Evolutionary conservation across 2,329 filamentous ascomycete species (phyloP).

Genomic region (Ophiostoma australiae): DNA sequence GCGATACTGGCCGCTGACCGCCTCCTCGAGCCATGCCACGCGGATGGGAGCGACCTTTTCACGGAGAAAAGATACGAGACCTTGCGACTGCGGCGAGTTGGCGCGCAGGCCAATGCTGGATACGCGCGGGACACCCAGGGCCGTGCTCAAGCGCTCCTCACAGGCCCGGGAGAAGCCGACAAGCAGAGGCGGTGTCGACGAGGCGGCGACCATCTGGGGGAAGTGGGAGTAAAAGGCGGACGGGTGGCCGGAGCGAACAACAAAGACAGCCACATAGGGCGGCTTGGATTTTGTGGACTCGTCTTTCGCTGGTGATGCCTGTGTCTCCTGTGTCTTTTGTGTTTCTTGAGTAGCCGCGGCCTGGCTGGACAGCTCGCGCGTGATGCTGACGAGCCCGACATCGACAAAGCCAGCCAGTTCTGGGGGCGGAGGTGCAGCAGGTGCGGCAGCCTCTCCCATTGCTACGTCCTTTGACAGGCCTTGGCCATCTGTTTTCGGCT

Average conservation of each 20-base stretch:
- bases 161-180: conserved; percentile 58
- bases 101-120: conserved; percentile 58
- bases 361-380: conserved; percentile 48
- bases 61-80: conserved; percentile 53
- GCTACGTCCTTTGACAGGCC: background rate
- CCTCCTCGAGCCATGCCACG: conserved; percentile 53
- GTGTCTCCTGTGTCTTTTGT: background rate
- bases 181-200: conserved; percentile 44
- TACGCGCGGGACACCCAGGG: conserved; percentile 58
- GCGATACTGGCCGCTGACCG: conserved; percentile 37
- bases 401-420: conserved; percentile 55
- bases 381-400: conserved; percentile 61
- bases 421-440: conserved; percentile 39
- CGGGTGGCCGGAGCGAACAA: conserved; percentile 53
- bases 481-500: background rate
- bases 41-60: conserved; percentile 49
- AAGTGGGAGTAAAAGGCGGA: conserved; percentile 56
- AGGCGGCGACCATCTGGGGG: conserved; percentile 42
- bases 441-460: background rate
- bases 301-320: background rate
- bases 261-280: conserved; percentile 52
- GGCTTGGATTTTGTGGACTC: background rate
- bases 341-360: background rate
- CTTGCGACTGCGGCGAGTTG: conserved; percentile 52
- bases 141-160: conserved; percentile 52